Base-by-base conservation (phyloP, 306 rosid genomes). In the Medicago ruthenica region DNA sequence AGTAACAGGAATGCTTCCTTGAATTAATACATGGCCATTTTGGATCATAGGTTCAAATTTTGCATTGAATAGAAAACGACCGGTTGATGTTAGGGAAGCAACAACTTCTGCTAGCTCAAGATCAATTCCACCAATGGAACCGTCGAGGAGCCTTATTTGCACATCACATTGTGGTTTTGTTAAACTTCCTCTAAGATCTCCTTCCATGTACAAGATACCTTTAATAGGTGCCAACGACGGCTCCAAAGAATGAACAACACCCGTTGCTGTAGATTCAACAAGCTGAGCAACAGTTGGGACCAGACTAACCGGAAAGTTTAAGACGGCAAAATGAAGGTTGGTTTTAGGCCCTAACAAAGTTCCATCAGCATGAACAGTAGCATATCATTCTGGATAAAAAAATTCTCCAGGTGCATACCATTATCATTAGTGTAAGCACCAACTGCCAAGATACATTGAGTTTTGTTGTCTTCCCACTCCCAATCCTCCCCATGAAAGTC, bases 161-260 rank as follows among this genome's bases (percentile, higher is more conserved):
- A 90, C 93, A 83, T 95, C 97, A 83, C 97, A 95, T 82, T 92
- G 97, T 76, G 97, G 98, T 81, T 89, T 95, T 72, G 81, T 93
- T 75, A 92, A 88, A 76, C 85, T 95, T 39, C 98, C 97, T 82
- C 97, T 86, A 41, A 95, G 96, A 86, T 95, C 97, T 68, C 98
- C 98, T 83, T 95, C 98, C 98, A 95, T 95, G 85, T 95, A 96
- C 89, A 95, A 85, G 82, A 86, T 86, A 57, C 98, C 98, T 79
- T 77, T 89, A 57, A 95, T 85, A 15, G 97, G 91, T 78, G 96
- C 89, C 75, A 92, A 75, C 68, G 90, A 78, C 72, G 88, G 89
- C 84, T 88, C 77, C 81, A 90, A 71, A 71, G 96, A 89, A 79
- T 80, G 97, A 82, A 86, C 86, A 40, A 77, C 81, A 84, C 87